A percentile compares a stretch with the other conserved stretches of the same genome.
Conservation (phyloP, 2,329 filamentous ascomycete species). For the Xylariaceae sp. region DNA sequence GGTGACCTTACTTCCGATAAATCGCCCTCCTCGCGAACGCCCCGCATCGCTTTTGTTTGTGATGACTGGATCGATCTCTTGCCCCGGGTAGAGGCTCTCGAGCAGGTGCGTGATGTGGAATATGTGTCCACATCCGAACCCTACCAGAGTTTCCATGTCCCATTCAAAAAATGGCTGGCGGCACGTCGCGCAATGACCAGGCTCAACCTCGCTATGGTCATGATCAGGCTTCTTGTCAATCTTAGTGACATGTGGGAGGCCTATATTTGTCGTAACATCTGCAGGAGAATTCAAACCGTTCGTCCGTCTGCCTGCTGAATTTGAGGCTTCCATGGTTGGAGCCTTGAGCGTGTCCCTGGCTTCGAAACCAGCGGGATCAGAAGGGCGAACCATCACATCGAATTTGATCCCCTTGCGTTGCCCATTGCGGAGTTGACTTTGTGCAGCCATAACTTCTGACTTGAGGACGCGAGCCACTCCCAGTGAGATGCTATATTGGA, state of each 20-base stretch:
- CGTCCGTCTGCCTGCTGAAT: slow-evolving; percentile 21
- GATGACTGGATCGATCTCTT: slow-evolving; percentile 40
- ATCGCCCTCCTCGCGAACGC: slow-evolving; percentile 48
- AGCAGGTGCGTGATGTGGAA: slow-evolving; percentile 74
- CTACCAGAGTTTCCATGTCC: slow-evolving; percentile 69
- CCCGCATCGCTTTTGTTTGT: slow-evolving; percentile 22
- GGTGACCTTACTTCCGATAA: slow-evolving; percentile 81
- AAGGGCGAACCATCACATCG: slow-evolving; percentile 56
- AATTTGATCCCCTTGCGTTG: slow-evolving; percentile 87
- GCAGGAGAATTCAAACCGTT: slow-evolving; percentile 25
- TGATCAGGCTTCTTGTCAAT: slow-evolving; percentile 30
- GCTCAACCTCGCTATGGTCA: slow-evolving; percentile 36
- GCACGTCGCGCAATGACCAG: slow-evolving; percentile 59
- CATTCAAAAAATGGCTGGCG: slow-evolving; percentile 52
- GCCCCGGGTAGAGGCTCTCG: slow-evolving; percentile 44
- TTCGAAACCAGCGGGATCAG: slow-evolving; percentile 42
- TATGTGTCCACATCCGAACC: slow-evolving; percentile 77
- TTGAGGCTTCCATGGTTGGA: slow-evolving; percentile 14
- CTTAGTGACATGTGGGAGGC: slow-evolving; percentile 2
- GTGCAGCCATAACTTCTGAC: slow-evolving; percentile 80
- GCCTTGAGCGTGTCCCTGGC: slow-evolving; percentile 38
- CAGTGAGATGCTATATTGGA: slow-evolving; percentile 86
- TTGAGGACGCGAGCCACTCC: slow-evolving; percentile 83
- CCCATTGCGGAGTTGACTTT: slow-evolving; percentile 73
- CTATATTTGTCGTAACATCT: background rate